A percentile compares a stretch with the other conserved stretches of the same genome.
These are phyloP conservation scores for Ichthyophthirius multifiliis DNA, from an alignment of 169 alveolate genomes.

Conservation along the genomic window DNA sequence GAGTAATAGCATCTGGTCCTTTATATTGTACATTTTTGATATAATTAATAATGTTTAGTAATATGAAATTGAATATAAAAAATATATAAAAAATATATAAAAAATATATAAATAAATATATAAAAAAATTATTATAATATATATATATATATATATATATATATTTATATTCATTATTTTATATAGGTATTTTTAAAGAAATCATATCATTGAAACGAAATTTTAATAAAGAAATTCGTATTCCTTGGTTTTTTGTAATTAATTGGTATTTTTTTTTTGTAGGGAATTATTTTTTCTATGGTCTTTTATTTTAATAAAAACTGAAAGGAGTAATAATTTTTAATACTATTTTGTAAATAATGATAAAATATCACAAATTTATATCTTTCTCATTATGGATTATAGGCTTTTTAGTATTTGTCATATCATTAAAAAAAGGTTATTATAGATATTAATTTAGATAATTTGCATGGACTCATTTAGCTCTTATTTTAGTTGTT, in stretches of 20 bases:
- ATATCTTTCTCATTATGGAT: conserved; percentile 33
- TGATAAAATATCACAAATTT: conserved; percentile 66
- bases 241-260: conserved; percentile 2
- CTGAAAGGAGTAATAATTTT: conserved; percentile 28
- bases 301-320: conserved; percentile 22
- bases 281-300: conserved; percentile 21
- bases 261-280: conserved; percentile 36
- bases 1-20: conserved; percentile 89
- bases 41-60: conserved; percentile 39
- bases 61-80: conserved; percentile 52
- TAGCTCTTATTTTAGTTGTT: conserved; percentile 12
- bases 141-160: conserved; percentile 43
- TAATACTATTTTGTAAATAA: conserved; percentile 65
- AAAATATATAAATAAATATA: conserved; percentile 36
- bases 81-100: conserved; percentile 37
- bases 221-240: conserved; percentile 27
- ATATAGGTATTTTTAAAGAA: conserved; percentile 79
- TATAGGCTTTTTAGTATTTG: conserved; percentile 25
- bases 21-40: conserved; percentile 86
- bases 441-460: conserved; percentile 40
- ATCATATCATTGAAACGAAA: conserved; percentile 75
- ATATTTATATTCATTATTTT: conserved; percentile 45
- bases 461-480: conserved; percentile 45
- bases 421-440: conserved; percentile 27
- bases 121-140: conserved; percentile 40